Evolutionary conservation across 129 eudicot species (phyloP), one percentile per base, ranked within the genome.

Genomic region (Flaveria brownii): DNA sequence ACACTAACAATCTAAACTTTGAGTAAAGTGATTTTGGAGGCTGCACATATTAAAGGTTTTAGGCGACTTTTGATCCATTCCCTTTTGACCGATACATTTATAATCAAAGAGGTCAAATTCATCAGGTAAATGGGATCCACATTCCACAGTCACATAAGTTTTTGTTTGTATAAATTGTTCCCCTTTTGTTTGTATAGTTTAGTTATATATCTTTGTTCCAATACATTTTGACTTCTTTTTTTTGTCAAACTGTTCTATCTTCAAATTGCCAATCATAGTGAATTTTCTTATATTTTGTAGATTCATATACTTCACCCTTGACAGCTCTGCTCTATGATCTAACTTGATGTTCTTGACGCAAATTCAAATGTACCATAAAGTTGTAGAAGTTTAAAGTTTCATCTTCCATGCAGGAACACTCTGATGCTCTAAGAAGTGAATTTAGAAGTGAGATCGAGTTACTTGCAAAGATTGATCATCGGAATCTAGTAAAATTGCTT

Each of bases 401-500:
- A 5, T 13, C 33, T 39, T 52, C 28, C 50, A 62, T 70, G 73
- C 96, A 88, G 96, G 97, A 84, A 80, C 78, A 82, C 68, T 91
- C 81, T 73, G 92, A 83, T 71, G 86, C 90, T 49, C 80, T 91
- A 49, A 66, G 86, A 54, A 74, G 86, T 81, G 97, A 94, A 72
- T 94, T 94, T 70, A 83, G 80, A 78, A 94, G 93, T 60, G 98
- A 94, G 76, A 88, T 94, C 13, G 97, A 91, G 78, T 92, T 94
- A 70, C 87, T 94, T 55, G 86, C 98, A 5, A 94, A 91, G 75
- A 94, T 94, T 69, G 97, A 94, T 39, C 98, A 94, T 66, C 89
- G 93, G 18, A 91, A 81, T 86, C 75, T 94, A 43, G 98, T 94
- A 20, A 94, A 85, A 82, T 78, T 94, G 79, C 93, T 94, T 46